phyloP scores from a whole-genome alignment of 2,329 filamentous ascomycete species.

The Trichoderma breve region DNA sequence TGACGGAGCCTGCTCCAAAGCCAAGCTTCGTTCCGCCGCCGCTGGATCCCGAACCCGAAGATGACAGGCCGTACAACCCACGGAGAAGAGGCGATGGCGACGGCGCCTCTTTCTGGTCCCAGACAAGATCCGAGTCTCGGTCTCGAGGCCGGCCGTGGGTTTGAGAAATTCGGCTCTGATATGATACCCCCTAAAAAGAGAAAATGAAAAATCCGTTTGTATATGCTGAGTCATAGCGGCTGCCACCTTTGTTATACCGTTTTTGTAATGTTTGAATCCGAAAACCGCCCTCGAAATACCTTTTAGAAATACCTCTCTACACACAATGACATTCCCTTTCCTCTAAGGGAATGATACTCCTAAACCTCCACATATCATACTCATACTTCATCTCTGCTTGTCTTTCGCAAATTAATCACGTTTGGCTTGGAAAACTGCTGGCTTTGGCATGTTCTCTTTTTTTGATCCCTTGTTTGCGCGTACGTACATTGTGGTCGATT shows the following conservation, averaged over 20 bases:
- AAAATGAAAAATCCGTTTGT: constrained; percentile 2
- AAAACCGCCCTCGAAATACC: background rate
- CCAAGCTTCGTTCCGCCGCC: background rate
- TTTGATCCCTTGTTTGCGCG: background rate
- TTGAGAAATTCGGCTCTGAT: background rate
- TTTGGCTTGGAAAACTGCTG: constrained; percentile 1
- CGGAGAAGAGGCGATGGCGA: constrained; percentile 17
- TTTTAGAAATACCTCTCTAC: background rate
- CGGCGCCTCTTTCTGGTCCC: constrained; percentile 19
- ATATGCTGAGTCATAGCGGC: background rate
- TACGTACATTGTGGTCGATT: background rate
- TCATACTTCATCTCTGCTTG: background rate
- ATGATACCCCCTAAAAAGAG: constrained; percentile 1
- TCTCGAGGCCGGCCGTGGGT: constrained; percentile 13
- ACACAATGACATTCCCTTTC: background rate
- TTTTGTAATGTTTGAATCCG: constrained; percentile 12
- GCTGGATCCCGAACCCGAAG: background rate
- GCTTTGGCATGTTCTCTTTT: background rate
- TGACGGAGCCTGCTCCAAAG: background rate
- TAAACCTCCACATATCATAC: background rate
- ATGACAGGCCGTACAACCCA: constrained; percentile 10
- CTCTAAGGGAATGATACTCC: background rate
- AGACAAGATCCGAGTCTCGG: constrained; percentile 12
- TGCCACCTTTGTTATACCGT: background rate
- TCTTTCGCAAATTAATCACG: background rate